Evolutionary conservation across 495 filamentous ascomycete genomes (phyloP).

Genomic region (Aspergillus coremiiformis): DNA sequence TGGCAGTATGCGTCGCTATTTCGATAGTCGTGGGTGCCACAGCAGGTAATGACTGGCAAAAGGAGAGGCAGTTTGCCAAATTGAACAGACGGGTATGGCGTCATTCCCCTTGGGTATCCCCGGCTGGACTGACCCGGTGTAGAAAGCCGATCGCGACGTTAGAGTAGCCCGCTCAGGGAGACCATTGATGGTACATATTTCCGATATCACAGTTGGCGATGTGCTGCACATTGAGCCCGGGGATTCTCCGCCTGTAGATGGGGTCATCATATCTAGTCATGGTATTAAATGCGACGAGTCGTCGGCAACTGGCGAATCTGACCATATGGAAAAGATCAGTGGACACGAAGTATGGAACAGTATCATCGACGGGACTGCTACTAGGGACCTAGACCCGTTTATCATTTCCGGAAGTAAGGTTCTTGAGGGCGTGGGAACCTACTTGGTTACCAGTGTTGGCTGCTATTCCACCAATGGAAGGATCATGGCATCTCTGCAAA

Average conservation of each 20-base stretch:
- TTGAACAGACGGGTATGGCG: conserved; percentile 50
- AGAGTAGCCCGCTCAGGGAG: conserved; percentile 62
- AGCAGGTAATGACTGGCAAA: conserved; percentile 62
- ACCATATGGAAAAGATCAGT: conserved; percentile 45
- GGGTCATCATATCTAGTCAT: conserved; percentile 46
- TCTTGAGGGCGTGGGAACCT: conserved; percentile 49
- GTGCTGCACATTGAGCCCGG: conserved; percentile 58
- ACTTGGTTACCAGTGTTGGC: conserved; percentile 53
- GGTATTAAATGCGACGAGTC: conserved; percentile 53
- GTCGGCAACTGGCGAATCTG: conserved; percentile 52
- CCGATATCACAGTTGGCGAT: conserved; percentile 56
- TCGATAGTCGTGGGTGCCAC: conserved; percentile 59
- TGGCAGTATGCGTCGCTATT: conserved; percentile 61
- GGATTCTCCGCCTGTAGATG: conserved; percentile 50
- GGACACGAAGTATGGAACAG: conserved; percentile 41
- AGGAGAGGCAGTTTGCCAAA: conserved; percentile 61
- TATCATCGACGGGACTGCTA: conserved; percentile 38
- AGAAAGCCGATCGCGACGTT: conserved; percentile 62
- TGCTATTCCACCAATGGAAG: conserved; percentile 58
- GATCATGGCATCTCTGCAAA: conserved; percentile 55
- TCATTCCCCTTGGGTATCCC: not conserved
- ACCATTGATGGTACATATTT: conserved; percentile 53
- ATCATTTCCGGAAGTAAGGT: conserved; percentile 50
- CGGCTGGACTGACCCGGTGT: not conserved
- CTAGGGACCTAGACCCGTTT: conserved; percentile 47